Evolutionary conservation across 371 early-diverging fungal genomes (phyloP), one percentile per base, ranked within the genome.

Genomic region (Dichotomocladium elegans): DNA sequence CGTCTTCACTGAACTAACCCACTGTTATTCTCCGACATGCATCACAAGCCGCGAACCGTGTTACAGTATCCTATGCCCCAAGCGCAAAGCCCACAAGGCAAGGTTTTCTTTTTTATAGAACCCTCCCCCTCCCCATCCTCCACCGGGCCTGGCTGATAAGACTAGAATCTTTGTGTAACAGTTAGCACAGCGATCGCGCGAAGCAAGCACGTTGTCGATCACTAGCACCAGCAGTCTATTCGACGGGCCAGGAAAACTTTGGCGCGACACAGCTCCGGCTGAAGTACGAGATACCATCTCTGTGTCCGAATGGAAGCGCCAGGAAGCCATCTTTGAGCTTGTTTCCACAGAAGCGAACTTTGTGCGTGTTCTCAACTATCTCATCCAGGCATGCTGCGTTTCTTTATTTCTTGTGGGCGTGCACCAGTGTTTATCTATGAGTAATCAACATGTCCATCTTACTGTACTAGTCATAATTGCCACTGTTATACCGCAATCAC

Each of bases 1-100:
- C 29, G 84, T 95, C 3, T 91, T 90, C 69, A 90, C 90, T 2
- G 76, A 85, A 24, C 70, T 94, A 41, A 85, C 92, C 0, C 81
- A 84, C 49, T 95, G 96, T 64, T 95, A 94, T 66, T 87, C 93
- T 15, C 88, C 94, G 0, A 92, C 92, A 0, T 95, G 96, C 59
- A 17, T 37, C 10, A 70, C 85, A 4, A 54, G 66, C 22, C 80
- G 77, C 31, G 66, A 66, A 35, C 74, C 87, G 12, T 94, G 94
- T 71, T 94, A 94, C 77, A 87, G 90, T 64, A 80, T 87, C 30
- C 77, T 87, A 0, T 94, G 95, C 53, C 93, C 93, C 9, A 72
- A 68, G 31, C 54, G 41, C 50, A 21, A 14, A 11, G 56, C 40
- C 10, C 28, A 52, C 3, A 30, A 52, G 42, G 41, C 35, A 49